A percentile compares a stretch with the other conserved stretches of the same genome.
Evolutionary conservation across 805 yeast genomes (phyloP).

Genomic region (Alloascoidea hylecoeti): DNA sequence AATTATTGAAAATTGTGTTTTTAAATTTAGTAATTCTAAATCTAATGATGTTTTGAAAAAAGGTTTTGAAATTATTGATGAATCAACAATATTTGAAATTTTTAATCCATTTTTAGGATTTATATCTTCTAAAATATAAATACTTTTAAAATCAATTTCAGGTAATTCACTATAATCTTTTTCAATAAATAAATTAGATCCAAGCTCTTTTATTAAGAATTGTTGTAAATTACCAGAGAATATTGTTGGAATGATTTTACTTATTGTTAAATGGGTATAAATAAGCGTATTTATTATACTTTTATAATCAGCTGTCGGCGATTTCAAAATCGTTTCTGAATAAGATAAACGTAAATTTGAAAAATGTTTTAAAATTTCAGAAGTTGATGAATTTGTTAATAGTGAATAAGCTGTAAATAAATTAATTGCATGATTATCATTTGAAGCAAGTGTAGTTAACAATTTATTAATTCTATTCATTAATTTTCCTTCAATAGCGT

Average conservation of each 20-base stretch:
- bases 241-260: neutral
- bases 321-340: neutral
- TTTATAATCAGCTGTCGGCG: neutral
- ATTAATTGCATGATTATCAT: neutral
- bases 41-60: neutral
- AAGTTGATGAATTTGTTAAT: neutral
- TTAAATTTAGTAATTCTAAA: neutral
- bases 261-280: neutral
- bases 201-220: neutral
- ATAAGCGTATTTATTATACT: neutral
- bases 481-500: neutral
- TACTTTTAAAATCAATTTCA: neutral
- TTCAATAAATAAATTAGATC: neutral
- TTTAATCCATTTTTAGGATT: neutral
- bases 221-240: neutral
- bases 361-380: neutral
- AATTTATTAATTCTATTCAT: neutral
- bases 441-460: neutral
- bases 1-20: neutral
- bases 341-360: neutral
- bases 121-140: no score
- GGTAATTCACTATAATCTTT: neutral
- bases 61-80: constrained; percentile 1
- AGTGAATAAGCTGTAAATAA: constrained; percentile 1
- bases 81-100: neutral